Conservation (phyloP, 2,329 filamentous ascomycete species). For the Dactylella cylindrospora region DNA sequence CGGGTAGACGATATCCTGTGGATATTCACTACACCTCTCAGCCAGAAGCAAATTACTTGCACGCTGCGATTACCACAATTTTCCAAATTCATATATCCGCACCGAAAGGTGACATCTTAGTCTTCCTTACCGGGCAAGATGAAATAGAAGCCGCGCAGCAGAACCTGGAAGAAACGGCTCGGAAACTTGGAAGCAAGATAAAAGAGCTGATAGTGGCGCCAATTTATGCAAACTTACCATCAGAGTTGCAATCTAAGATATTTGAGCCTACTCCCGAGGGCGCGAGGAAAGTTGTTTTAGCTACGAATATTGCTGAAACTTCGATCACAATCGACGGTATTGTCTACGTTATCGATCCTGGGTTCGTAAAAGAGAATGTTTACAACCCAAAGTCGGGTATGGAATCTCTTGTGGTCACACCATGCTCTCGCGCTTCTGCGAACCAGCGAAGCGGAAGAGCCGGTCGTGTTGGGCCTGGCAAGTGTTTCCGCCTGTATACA, state of each 20-base stretch:
- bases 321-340: slow-evolving; percentile 94
- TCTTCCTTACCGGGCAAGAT: slow-evolving; percentile 93
- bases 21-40: slow-evolving; percentile 88
- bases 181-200: slow-evolving; percentile 80
- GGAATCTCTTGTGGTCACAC: slow-evolving; percentile 86
- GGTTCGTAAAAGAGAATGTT: slow-evolving; percentile 92
- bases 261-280: slow-evolving; percentile 88
- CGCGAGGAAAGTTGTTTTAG: slow-evolving; percentile 85
- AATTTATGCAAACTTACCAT: slow-evolving; percentile 90
- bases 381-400: slow-evolving; percentile 91
- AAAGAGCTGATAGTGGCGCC: slow-evolving; percentile 87
- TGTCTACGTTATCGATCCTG: slow-evolving; percentile 91
- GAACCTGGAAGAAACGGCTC: slow-evolving; percentile 79
- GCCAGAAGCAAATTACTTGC: slow-evolving; percentile 90
- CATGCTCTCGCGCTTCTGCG: slow-evolving; percentile 85
- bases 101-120: slow-evolving; percentile 83
- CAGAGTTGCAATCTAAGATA: slow-evolving; percentile 86
- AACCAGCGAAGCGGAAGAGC: slow-evolving; percentile 92
- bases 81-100: slow-evolving; percentile 87
- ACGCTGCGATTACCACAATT: slow-evolving; percentile 85
- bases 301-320: slow-evolving; percentile 97
- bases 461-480: slow-evolving; percentile 86
- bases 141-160: slow-evolving; percentile 89
- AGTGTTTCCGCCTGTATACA: slow-evolving; percentile 90
- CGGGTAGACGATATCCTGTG: slow-evolving; percentile 82